Evolutionary conservation across 129 eudicot species (phyloP).

Genomic region (Flaveria ramosissima): DNA sequence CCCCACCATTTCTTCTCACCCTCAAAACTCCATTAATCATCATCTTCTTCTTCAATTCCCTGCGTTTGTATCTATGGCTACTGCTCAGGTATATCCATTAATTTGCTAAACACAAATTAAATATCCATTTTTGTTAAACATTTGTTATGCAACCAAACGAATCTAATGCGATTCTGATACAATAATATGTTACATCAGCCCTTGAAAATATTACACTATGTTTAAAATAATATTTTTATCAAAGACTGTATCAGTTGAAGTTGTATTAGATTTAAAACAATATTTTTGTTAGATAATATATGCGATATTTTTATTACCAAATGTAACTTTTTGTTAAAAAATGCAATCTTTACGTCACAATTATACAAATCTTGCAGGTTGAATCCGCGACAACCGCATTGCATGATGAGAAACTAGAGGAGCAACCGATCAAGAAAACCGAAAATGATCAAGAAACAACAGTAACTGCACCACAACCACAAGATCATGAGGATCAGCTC

Average conservation of each 20-base stretch:
- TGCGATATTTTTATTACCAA: too few species aligned
- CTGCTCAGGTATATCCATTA: conserved; percentile 45
- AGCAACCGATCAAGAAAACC: conserved; percentile 23
- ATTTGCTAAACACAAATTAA: too few species aligned
- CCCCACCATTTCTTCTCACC: conserved; percentile 31
- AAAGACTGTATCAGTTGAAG: too few species aligned
- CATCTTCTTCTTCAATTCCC: conserved; percentile 10
- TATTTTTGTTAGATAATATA: too few species aligned
- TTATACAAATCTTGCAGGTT: conserved; percentile 33
- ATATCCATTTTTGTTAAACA: too few species aligned
- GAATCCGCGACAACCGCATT: conserved; percentile 46
- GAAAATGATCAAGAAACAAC: conserved; percentile 24
- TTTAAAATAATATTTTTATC: too few species aligned
- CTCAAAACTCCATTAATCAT: conserved; percentile 25
- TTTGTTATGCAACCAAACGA: too few species aligned
- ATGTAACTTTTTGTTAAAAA: too few species aligned
- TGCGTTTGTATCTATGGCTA: conserved; percentile 34
- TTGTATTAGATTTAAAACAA: too few species aligned
- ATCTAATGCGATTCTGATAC: too few species aligned
- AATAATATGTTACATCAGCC: too few species aligned
- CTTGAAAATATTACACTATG: too few species aligned
- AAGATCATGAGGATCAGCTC: not conserved
- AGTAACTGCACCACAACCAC: conserved; percentile 5
- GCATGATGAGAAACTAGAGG: conserved; percentile 47
- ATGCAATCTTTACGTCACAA: not conserved